Conservation (phyloP, 495 filamentous ascomycete genomes). For the Podospora bellae-mahoneyi region DNA sequence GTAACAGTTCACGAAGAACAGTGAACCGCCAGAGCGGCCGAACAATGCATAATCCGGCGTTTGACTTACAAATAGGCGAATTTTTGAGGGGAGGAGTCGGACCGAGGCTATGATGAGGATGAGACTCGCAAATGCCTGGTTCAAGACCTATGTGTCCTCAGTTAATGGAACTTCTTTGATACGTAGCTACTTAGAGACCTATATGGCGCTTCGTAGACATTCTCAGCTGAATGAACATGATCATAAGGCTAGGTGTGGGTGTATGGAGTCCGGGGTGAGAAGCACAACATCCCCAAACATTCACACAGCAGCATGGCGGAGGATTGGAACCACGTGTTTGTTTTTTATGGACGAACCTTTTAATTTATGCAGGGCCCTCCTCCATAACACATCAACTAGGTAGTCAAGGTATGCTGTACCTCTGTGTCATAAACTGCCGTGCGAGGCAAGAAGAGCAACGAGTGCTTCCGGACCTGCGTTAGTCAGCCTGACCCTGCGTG, state of each 20-base stretch:
- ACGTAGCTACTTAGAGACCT: no score
- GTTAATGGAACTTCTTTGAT: no score
- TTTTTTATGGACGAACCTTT: background rate
- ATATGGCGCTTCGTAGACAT: no score
- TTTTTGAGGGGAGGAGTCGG: background rate
- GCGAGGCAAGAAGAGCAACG: background rate
- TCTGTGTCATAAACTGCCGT: background rate
- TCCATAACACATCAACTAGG: background rate
- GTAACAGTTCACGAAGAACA: background rate
- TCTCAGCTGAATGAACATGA: no score
- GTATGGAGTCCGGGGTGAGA: background rate
- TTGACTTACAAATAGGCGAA: background rate
- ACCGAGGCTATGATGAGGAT: background rate
- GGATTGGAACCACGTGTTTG: background rate
- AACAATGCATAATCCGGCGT: background rate
- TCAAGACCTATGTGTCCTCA: no score
- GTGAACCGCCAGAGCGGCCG: background rate
- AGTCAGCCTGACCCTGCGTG: background rate
- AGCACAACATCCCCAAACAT: background rate
- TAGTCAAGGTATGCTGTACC: background rate
- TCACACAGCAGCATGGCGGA: background rate
- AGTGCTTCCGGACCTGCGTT: background rate
- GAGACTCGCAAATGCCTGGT: no score
- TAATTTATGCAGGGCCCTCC: background rate
- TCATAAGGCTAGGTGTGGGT: background rate